Base-by-base conservation (phyloP, 805 yeast species). In the Helenozyma baotianmanensis region DNA sequence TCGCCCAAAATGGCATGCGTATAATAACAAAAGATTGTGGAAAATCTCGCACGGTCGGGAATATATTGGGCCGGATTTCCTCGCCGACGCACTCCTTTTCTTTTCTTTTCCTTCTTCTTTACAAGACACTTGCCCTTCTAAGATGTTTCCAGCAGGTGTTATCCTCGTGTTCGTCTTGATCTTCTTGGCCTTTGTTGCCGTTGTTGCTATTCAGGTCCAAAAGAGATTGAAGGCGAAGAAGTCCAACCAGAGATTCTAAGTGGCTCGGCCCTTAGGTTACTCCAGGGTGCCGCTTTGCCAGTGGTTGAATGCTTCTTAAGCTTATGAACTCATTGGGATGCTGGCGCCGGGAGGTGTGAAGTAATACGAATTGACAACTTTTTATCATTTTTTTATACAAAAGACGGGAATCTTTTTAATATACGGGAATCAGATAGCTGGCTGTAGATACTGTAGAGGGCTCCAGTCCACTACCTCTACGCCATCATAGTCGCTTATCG, bases 111-210 rank as follows among this genome's bases (percentile, higher is more conserved):
- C 16, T n/a, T 24, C 29, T 28, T 29, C 25, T 26, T 28, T 18
- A 21, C 19, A 6, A 17, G 27, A 23, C 25, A 39, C 29, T 23
- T 26, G 25, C 33, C 27, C 13, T 14, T 35, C 44, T 39, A 53
- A 53, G 56, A 78, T 77, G 82, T 69, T 79, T 56, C 84, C 86
- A 61, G 70, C 79, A 45, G 86, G 86, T 65, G 85, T 80, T 67
- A 79, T 79, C 60, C 69, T 79, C 58, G 86, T 80, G 47, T 78
- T 79, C 64, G 64, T 61, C 45, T 68, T 75, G 55, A 45, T 75
- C 42, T 74, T 74, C 64, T 72, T 72, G 56, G 74, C 70, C 36
- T 45, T 45, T 45, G 16, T 39, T 43, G 68, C 60, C 42, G 47
- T 70, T 36, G 38, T 48, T 42, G 60, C 58, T 51, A 53, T 67